Evolutionary conservation across 2,329 filamentous ascomycete genomes (phyloP), one percentile per base, ranked within the genome.

Genomic region (Aspergillus sp.): DNA sequence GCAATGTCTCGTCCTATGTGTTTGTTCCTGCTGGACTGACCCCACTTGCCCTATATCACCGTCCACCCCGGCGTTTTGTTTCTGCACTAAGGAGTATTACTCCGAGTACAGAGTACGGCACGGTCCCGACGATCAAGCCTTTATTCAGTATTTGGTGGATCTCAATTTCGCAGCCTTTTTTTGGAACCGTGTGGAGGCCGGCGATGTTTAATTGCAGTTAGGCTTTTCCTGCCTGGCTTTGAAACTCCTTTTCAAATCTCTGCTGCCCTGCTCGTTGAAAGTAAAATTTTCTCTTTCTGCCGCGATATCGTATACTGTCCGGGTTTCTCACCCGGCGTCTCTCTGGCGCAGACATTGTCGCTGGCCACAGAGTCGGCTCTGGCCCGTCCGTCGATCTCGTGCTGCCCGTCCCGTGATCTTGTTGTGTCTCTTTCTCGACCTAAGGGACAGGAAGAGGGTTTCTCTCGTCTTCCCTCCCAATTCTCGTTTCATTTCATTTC

Each of bases 401-500:
- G 19, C 19, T 19, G 19, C 19, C 19, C 19, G 19, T 19, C 19
- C 19, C 19, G 19, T 19, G 19, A 19, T 19, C 19, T 19, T 19
- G 19, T 19, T 19, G 19, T 19, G 19, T 19, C 19, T 19, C 19
- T 19, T 19, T 19, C 19, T 19, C 19, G 19, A 19, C 19, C 19
- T 19, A 19, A 19, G 19, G 19, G 19, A 19, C 1, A 19, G 19
- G 19, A 19, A 19, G 19, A 19, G 19, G 19, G 12, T 19, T 39
- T 19, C 6, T 7, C 26, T 19, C 36, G 26, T 41, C 40, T 49
- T 52, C 53, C 43, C 48, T 55, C 54, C 19, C 19, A 19, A 19
- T 19, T 19, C 19, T 19, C 19, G 19, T 52, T 48, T 57, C 55
- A 49, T 55, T 56, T 55, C 41, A 50, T 42, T 48, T 47, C 45